Evolutionary conservation across 2,329 filamentous ascomycete species (phyloP).

Genomic region (Diaporthe sp.): DNA sequence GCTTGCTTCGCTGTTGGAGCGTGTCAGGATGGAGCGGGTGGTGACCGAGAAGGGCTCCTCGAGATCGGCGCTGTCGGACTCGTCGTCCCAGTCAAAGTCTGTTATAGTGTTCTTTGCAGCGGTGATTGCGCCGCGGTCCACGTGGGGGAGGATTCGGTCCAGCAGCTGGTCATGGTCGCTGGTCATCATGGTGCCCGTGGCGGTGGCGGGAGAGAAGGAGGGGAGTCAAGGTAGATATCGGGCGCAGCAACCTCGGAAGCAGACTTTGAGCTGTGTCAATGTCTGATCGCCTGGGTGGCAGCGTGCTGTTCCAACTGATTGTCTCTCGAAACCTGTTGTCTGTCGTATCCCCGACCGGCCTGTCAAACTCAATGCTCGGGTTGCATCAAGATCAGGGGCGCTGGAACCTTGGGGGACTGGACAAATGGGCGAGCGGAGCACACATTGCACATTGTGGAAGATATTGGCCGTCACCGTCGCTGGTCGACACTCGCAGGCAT

Average conservation of each 20-base stretch:
- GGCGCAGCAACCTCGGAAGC: not conserved
- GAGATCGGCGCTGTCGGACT: conserved; percentile 9
- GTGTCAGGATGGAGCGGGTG: not conserved
- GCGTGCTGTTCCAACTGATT: not conserved
- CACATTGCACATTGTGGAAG: not conserved
- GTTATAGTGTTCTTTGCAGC: conserved; percentile 25
- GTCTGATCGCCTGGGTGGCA: not conserved
- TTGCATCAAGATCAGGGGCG: conserved; percentile 24
- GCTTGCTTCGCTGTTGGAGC: conserved; percentile 27
- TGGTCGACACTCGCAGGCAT: conserved; percentile 10
- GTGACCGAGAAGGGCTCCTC: conserved; percentile 22
- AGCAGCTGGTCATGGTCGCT: conserved; percentile 29
- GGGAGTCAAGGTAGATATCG: not conserved
- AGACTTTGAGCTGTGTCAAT: not conserved
- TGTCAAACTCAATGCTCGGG: conserved; percentile 19
- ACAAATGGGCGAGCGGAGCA: conserved; percentile 8
- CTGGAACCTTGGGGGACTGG: not conserved
- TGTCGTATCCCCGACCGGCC: not conserved
- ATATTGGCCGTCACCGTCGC: not conserved
- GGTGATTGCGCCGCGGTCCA: conserved; percentile 23
- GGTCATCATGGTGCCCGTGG: conserved; percentile 18
- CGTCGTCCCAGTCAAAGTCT: conserved; percentile 30
- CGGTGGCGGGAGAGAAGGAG: not conserved
- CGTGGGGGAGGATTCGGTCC: conserved; percentile 21
- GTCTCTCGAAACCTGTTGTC: conserved; percentile 5